A percentile compares a stretch with the other conserved stretches of the same genome.
phyloP scores from a whole-genome alignment of 805 yeast genomes.

The Limtongia smithiae region DNA sequence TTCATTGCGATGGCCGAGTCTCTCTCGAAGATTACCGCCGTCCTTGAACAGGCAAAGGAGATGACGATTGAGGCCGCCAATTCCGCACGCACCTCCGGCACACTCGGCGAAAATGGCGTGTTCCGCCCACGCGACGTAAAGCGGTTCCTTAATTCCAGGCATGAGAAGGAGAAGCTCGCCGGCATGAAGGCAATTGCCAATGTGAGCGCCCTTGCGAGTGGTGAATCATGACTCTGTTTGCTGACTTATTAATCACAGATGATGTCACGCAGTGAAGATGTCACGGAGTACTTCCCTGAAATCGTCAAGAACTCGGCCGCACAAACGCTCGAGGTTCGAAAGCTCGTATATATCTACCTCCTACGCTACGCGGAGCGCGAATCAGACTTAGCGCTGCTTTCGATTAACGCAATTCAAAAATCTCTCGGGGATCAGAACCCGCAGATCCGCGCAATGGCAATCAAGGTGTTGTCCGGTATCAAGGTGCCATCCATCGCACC shows the following conservation, averaged over 20 bases:
- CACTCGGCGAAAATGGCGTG: slow-evolving; percentile 54
- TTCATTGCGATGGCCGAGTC: slow-evolving; percentile 49
- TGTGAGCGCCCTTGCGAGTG: slow-evolving; percentile 34
- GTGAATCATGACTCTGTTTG: background rate
- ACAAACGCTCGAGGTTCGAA: slow-evolving; percentile 57
- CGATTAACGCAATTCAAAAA: slow-evolving; percentile 90
- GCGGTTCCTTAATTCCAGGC: slow-evolving; percentile 61
- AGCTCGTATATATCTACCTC: slow-evolving; percentile 72
- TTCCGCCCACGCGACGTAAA: slow-evolving; percentile 62
- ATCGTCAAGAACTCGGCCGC: slow-evolving; percentile 85
- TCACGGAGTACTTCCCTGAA: slow-evolving; percentile 64
- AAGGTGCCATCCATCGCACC: slow-evolving; percentile 77
- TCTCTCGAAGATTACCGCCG: slow-evolving; percentile 58
- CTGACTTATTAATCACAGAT: slow-evolving; percentile 16
- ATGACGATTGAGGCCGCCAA: slow-evolving; percentile 80
- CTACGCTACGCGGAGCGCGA: slow-evolving; percentile 74
- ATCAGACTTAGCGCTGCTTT: slow-evolving; percentile 83
- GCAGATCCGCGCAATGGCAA: slow-evolving; percentile 63
- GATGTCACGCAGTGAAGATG: slow-evolving; percentile 41
- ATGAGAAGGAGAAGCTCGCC: slow-evolving; percentile 58
- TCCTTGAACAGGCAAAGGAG: slow-evolving; percentile 76
- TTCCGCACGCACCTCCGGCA: slow-evolving; percentile 61
- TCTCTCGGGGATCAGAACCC: slow-evolving; percentile 68
- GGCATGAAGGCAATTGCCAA: slow-evolving; percentile 58
- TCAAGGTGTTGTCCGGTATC: slow-evolving; percentile 79